Evolutionary conservation across 306 rosid genomes (phyloP).

Genomic region (Acmispon strigosus): DNA sequence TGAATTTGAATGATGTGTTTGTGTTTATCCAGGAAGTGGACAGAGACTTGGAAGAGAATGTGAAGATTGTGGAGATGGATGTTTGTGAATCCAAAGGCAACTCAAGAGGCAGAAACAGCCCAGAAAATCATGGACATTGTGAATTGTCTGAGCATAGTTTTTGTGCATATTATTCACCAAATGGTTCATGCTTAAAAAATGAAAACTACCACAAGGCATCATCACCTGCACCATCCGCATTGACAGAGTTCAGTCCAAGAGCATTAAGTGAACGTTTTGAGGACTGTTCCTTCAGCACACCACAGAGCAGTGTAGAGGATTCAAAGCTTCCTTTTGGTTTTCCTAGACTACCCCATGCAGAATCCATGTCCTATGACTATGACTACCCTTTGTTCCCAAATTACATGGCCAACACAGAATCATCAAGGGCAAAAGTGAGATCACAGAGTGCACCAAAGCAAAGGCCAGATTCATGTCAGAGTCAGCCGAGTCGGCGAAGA

Average conservation of each 20-base stretch:
- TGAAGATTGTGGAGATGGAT: slow-evolving; percentile 91
- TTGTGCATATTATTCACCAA: slow-evolving; percentile 33
- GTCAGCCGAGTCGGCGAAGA: slow-evolving; percentile 71
- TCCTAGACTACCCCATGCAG: slow-evolving; percentile 47
- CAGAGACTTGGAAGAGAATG: slow-evolving; percentile 60
- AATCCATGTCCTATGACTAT: slow-evolving; percentile 49
- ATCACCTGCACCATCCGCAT: slow-evolving; percentile 61
- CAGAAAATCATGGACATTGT: slow-evolving; percentile 16
- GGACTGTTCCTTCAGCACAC: slow-evolving; percentile 52
- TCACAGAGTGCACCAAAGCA: slow-evolving; percentile 93
- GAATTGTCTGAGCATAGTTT: slow-evolving; percentile 26
- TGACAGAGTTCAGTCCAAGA: slow-evolving; percentile 65
- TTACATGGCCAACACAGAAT: slow-evolving; percentile 92
- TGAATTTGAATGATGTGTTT: not conserved
- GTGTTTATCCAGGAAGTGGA: slow-evolving; percentile 48
- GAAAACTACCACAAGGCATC: slow-evolving; percentile 37
- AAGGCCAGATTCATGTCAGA: slow-evolving; percentile 61
- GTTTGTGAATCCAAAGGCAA: slow-evolving; percentile 42
- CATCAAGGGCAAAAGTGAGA: slow-evolving; percentile 81
- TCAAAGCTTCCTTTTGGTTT: slow-evolving; percentile 50
- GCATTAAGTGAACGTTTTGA: slow-evolving; percentile 64
- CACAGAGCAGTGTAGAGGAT: slow-evolving; percentile 58
- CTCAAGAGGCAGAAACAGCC: slow-evolving; percentile 45
- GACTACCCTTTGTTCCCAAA: slow-evolving; percentile 65
- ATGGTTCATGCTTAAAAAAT: slow-evolving; percentile 37